phyloP scores from a whole-genome alignment of 139 green algal species.

The Mesotaenium endlicherianum region DNA sequence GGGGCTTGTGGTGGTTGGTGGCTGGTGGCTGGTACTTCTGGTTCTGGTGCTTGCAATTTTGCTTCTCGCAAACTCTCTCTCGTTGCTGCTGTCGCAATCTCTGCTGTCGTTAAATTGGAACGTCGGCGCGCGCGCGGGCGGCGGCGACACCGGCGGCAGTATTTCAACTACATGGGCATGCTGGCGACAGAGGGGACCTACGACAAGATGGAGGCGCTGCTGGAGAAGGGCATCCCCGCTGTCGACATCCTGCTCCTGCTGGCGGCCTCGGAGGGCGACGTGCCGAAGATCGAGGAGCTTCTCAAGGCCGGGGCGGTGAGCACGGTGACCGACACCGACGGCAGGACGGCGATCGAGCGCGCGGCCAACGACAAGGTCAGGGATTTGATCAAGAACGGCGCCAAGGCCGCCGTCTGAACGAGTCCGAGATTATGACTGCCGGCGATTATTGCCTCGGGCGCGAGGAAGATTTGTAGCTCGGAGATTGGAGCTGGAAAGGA shows the following conservation, averaged over 20 bases:
- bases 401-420: background rate
- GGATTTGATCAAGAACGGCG: conserved; percentile 6
- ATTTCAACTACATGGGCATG: conserved; percentile 99
- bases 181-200: conserved; percentile 86
- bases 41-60: background rate
- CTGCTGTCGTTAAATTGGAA: too few species aligned
- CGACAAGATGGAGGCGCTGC: conserved; percentile 76
- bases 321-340: conserved; percentile 24
- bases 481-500: background rate
- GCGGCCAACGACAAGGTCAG: conserved; percentile 22
- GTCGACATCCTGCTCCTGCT: conserved; percentile 90
- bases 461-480: too few species aligned
- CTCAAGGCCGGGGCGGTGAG: conserved; percentile 53
- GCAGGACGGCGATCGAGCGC: conserved; percentile 34
- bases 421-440: too few species aligned
- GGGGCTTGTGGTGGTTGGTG: background rate
- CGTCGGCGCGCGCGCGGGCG: too few species aligned
- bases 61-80: background rate
- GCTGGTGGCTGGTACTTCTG: background rate
- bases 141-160: too few species aligned
- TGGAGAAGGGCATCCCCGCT: conserved; percentile 68
- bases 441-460: too few species aligned
- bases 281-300: conserved; percentile 90
- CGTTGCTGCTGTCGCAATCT: background rate
- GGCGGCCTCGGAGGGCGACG: conserved; percentile 80